These are phyloP conservation scores for Plectosphaerella cucumerina DNA, from an alignment of 2,329 filamentous ascomycete genomes.

Conservation along the genomic window DNA sequence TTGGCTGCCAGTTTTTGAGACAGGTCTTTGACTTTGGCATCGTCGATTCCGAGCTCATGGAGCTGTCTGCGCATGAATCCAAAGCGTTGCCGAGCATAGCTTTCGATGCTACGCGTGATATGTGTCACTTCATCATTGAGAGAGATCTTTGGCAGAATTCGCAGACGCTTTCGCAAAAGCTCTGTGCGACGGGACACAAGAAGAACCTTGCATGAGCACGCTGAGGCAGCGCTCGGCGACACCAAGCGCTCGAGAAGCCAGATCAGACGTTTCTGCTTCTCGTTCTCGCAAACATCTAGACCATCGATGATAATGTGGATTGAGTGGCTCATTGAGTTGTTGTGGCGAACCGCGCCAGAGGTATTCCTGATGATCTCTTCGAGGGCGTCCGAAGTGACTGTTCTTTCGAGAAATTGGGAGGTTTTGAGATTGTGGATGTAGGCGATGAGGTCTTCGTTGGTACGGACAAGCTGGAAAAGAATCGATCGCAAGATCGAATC, in stretches of 20 bases:
- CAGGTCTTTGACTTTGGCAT: slow-evolving; percentile 12
- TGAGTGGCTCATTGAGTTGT: slow-evolving; percentile 1
- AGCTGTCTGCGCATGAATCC: slow-evolving; percentile 4
- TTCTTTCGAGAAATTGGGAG: not conserved
- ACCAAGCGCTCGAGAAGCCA: not conserved
- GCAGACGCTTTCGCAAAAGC: slow-evolving; percentile 10
- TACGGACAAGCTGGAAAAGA: slow-evolving; percentile 2
- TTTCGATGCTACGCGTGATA: slow-evolving; percentile 15
- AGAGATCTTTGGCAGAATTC: slow-evolving; percentile 16
- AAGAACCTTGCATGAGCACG: slow-evolving; percentile 1
- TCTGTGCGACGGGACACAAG: not conserved
- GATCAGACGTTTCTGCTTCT: not conserved
- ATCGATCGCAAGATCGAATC: slow-evolving; percentile 15
- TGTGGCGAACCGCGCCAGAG: slow-evolving; percentile 2
- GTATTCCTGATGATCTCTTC: slow-evolving; percentile 2
- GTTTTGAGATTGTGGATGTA: not conserved
- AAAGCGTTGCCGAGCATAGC: slow-evolving; percentile 14
- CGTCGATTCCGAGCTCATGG: slow-evolving; percentile 10
- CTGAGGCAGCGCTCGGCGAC: not conserved
- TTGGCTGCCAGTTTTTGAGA: slow-evolving; percentile 13
- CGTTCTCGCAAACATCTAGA: slow-evolving; percentile 2
- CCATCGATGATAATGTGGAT: slow-evolving; percentile 3
- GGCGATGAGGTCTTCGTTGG: not conserved
- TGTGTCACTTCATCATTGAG: slow-evolving; percentile 20
- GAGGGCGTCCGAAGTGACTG: not conserved